Conservation (phyloP, 2,329 filamentous ascomycete genomes). For the Phaeomoniella chlamydospora region DNA sequence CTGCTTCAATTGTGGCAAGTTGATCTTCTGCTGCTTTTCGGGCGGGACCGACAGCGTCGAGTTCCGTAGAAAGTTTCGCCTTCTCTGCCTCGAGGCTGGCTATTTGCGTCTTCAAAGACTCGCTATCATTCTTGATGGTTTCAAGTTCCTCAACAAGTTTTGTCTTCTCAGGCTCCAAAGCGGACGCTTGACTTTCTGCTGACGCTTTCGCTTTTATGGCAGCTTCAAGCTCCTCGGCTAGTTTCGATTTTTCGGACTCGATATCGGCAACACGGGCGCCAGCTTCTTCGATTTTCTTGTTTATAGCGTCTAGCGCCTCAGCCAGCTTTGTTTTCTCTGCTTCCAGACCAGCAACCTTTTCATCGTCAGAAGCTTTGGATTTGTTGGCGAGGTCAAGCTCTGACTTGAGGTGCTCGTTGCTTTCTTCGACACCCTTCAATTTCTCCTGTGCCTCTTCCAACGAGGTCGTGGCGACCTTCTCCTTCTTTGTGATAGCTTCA, state of each 20-base stretch:
- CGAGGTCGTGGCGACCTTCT: slow-evolving; percentile 3
- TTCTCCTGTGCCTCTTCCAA: slow-evolving; percentile 5
- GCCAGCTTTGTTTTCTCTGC: slow-evolving; percentile 4
- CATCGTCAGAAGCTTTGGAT: slow-evolving; percentile 38
- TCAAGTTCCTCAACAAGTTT: slow-evolving; percentile 5
- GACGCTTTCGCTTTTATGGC: slow-evolving; percentile 1
- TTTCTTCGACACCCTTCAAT: slow-evolving; percentile 3
- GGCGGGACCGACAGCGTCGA: background rate
- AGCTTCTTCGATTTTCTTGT: slow-evolving; percentile 1
- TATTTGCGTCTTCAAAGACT: background rate
- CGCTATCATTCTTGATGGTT: background rate
- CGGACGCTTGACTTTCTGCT: slow-evolving; percentile 1
- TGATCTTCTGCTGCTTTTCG: slow-evolving; percentile 1
- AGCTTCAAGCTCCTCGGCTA: slow-evolving; percentile 1
- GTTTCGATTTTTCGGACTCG: slow-evolving; percentile 1
- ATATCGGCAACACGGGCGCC: background rate
- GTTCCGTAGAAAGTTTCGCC: slow-evolving; percentile 3
- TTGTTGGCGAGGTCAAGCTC: slow-evolving; percentile 16
- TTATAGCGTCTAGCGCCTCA: background rate
- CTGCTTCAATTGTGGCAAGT: slow-evolving; percentile 3
- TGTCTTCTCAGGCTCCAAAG: slow-evolving; percentile 2
- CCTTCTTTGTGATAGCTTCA: slow-evolving; percentile 1
- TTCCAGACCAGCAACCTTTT: slow-evolving; percentile 26
- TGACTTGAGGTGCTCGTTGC: slow-evolving; percentile 1
- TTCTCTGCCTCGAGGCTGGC: slow-evolving; percentile 5